Evolutionary conservation across 2,329 filamentous ascomycete genomes (phyloP), one percentile per base, ranked within the genome.

Genomic region (Colletotrichum filicis): DNA sequence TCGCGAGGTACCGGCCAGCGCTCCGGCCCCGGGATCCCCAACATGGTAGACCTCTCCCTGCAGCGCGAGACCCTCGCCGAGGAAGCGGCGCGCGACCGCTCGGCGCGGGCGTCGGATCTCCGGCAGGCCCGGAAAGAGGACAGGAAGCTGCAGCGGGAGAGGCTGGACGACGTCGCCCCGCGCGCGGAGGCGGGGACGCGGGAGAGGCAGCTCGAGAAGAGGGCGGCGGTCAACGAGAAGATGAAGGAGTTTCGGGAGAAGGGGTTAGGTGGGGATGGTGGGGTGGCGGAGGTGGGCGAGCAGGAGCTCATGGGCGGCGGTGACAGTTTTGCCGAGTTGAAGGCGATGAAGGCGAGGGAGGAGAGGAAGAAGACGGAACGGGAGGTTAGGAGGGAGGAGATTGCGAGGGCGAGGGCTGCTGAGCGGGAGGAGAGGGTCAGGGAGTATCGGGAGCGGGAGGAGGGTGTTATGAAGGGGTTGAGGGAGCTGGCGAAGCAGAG

Each of bases 181-280:
- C 93, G 94, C 12, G 94, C 96, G 0, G 95, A 97, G 73, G 85
- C 95, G 0, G 95, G 95, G 0, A 94, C 93, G 1, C 91, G 92
- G 58, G 96, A 98, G 83, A 91, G 96, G 12, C 90, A 91, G 78
- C 87, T 98, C 1, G 96, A 99, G 85, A 98, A 98, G 88, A 92
- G 92, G 75, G 89, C 88, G 42, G 93, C 93, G 74, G 86, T 89
- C 5, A 93, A 93, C 35, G 92, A 92, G 7, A 91, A 92, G 76
- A 92, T 97, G 85, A 89, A 91, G 30, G 88, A 89, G 12, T 98
- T 97, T 79, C 85, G 91, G 71, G 87, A 95, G 75, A 91, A 88
- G 75, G 56, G 67, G 37, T 16, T 42, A 35, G 56, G 55, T 7
- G 69, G 59, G 6, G 70, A 69, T 22, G 70, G 32, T 11, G 59